Evolutionary conservation across 2,329 filamentous ascomycete genomes (phyloP).

Genomic region (Nemania sp.): DNA sequence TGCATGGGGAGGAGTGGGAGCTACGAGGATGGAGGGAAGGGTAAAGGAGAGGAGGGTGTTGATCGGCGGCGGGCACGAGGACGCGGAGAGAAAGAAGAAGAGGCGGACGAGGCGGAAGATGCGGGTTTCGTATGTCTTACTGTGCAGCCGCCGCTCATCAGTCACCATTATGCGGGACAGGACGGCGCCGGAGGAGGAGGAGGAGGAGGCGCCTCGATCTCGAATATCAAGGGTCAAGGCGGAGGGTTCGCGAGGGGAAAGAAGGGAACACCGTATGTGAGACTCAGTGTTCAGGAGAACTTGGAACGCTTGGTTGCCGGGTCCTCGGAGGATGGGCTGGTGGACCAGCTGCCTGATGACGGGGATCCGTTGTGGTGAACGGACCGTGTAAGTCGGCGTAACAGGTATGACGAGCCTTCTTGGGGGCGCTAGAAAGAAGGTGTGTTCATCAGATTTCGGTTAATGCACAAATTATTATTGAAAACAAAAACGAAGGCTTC

Average conservation of each 20-base stretch:
- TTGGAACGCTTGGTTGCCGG: constrained; percentile 26
- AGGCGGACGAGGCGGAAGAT: neutral
- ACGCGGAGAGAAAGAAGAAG: neutral
- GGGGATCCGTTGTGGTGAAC: constrained; percentile 32
- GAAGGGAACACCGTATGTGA: constrained; percentile 35
- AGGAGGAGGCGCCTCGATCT: constrained; percentile 19
- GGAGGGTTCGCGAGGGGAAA: constrained; percentile 31
- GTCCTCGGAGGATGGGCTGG: constrained; percentile 17
- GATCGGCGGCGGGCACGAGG: no score
- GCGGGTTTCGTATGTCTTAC: constrained; percentile 32
- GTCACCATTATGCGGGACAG: constrained; percentile 32
- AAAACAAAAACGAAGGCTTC: no score
- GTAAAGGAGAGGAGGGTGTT: no score
- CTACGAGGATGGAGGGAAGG: neutral
- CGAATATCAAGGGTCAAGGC: constrained; percentile 35
- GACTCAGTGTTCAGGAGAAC: constrained; percentile 35
- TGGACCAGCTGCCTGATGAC: constrained; percentile 36
- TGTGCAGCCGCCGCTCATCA: constrained; percentile 37
- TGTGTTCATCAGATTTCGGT: no score
- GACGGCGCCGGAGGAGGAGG: neutral
- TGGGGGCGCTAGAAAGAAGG: neutral
- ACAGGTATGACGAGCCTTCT: neutral
- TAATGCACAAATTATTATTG: no score
- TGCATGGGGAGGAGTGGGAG: constrained; percentile 28
- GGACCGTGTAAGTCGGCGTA: neutral